These are phyloP conservation scores for Beauveria asiatica DNA, from an alignment of 2,329 filamentous ascomycete species.

Conservation along the genomic window DNA sequence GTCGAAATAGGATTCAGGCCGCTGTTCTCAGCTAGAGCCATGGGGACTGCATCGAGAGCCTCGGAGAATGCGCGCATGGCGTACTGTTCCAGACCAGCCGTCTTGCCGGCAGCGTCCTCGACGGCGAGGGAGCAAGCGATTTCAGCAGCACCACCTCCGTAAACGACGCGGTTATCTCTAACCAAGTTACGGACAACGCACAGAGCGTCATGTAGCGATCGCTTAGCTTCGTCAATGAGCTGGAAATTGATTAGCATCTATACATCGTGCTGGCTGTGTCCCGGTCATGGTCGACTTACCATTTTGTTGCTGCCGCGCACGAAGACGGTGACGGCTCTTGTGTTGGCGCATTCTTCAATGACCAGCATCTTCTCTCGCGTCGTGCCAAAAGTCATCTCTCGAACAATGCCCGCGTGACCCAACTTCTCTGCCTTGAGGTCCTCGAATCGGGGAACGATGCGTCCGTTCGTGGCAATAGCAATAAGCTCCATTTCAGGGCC, in stretches of 20 bases:
- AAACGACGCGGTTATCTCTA: conserved; percentile 91
- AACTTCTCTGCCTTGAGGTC: conserved; percentile 88
- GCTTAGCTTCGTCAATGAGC: conserved; percentile 98
- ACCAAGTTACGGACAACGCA: conserved; percentile 97
- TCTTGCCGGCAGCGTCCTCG: conserved; percentile 90
- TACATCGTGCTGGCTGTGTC: background rate
- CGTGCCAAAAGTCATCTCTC: conserved; percentile 94
- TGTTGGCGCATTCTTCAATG: conserved; percentile 98
- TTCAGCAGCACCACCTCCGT: conserved; percentile 92
- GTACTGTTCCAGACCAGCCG: conserved; percentile 95
- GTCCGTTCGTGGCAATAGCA: conserved; percentile 94
- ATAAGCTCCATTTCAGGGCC: conserved; percentile 98
- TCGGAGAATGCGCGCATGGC: conserved; percentile 97
- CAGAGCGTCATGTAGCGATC: conserved; percentile 92
- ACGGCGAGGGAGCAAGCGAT: conserved; percentile 95
- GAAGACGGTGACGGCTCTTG: conserved; percentile 90
- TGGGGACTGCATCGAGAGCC: conserved; percentile 84
- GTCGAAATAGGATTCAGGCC: conserved; percentile 94
- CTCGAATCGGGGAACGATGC: conserved; percentile 95
- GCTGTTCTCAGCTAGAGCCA: conserved; percentile 96
- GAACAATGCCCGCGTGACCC: conserved; percentile 78
- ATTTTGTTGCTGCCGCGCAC: conserved; percentile 99
- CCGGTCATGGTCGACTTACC: conserved; percentile 43
- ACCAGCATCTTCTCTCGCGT: conserved; percentile 99
- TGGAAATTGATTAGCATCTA: conserved; percentile 28